Evolutionary conservation across 495 filamentous ascomycete genomes (phyloP).

Genomic region (Podospora conica): DNA sequence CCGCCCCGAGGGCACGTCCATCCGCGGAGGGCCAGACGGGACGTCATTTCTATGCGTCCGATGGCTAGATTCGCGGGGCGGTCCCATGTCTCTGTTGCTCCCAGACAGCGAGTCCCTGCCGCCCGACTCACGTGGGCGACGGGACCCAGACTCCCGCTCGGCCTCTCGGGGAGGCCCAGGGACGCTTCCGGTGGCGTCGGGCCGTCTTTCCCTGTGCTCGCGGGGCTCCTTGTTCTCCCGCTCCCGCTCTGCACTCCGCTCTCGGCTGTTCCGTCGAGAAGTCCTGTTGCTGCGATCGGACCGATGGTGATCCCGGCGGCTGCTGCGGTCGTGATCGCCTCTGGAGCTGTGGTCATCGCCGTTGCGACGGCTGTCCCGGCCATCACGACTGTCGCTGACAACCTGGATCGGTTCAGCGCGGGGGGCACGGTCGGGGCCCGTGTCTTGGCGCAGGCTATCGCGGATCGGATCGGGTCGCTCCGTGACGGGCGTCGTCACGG

Average conservation of each 20-base stretch:
- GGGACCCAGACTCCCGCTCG: conserved; percentile 16
- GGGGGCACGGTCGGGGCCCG: conserved; percentile 14
- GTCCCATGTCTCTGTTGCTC: conserved; percentile 20
- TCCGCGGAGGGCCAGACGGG: conserved; percentile 11
- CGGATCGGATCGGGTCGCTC: conserved; percentile 38
- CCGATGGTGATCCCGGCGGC: conserved; percentile 38
- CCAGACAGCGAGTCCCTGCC: conserved; percentile 15
- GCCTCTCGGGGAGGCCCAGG: conserved; percentile 9
- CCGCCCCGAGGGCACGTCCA: conserved; percentile 1
- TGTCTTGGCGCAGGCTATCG: conserved; percentile 21
- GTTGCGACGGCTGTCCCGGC: conserved; percentile 16
- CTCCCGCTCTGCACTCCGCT: conserved; percentile 35
- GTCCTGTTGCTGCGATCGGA: conserved; percentile 35
- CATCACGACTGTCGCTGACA: conserved; percentile 26
- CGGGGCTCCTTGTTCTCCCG: conserved; percentile 36
- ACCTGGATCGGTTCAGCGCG: conserved; percentile 25
- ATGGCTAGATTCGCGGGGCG: conserved; percentile 23
- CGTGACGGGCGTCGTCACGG: conserved; percentile 38
- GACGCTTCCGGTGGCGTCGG: conserved; percentile 18
- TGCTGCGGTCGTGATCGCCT: conserved; percentile 39
- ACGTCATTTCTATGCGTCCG: conserved; percentile 22
- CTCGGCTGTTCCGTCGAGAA: conserved; percentile 40
- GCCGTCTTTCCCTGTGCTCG: conserved; percentile 29
- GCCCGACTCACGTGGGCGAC: conserved; percentile 25
- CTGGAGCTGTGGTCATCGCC: conserved; percentile 30